Evolutionary conservation across 331 rosid genomes (phyloP), one percentile per base, ranked within the genome.

Genomic region (Quercus phellos): DNA sequence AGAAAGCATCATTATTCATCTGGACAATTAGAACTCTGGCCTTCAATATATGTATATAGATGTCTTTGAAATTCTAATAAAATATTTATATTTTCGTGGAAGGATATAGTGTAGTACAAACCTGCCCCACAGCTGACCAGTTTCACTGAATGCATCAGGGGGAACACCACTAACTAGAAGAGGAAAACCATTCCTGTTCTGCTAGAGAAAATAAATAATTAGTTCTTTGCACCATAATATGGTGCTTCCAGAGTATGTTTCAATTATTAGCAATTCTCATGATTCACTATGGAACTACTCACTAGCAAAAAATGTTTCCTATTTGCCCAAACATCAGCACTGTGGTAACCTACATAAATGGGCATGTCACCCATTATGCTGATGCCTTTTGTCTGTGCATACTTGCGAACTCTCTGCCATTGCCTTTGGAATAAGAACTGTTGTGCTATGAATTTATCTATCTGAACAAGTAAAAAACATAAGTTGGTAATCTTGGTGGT

Each of bases 121-220:
- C 99, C 97, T 94, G 91, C 89, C 97, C 99, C 97, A 94, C n/a
- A 94, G 96, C 88, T 92, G 99, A 78, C 97, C 99, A 76, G 97
- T 94, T 82, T 92, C 92, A 38, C 99, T 94, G 86, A 94, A 94
- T 67, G 96, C 96, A 79, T 94, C 99, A 58, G 99, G 98, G 74
- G 97, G 97, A 78, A 94, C 97, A 71, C 99, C 99, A 72, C 98
- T 90, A 56, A 94, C 98, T 82, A 92, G 80, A 63, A 85, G 84
- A 78, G 99, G 99, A 87, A 89, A 94, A 29, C 97, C 93, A 68
- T 85, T 94, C 80, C 86, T 78, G 83, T 91, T 87, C 99, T 94
- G 94, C 77, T 8, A 72, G 77, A 79, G 82, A 42, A 79, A 81
- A 80, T 18, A 59, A 60, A 71, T 50, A 86, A 68, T 74, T 55